Evolutionary conservation across 108 stramenopile species (phyloP), one percentile per base, ranked within the genome.

Genomic region (Cyclotella sp.): DNA sequence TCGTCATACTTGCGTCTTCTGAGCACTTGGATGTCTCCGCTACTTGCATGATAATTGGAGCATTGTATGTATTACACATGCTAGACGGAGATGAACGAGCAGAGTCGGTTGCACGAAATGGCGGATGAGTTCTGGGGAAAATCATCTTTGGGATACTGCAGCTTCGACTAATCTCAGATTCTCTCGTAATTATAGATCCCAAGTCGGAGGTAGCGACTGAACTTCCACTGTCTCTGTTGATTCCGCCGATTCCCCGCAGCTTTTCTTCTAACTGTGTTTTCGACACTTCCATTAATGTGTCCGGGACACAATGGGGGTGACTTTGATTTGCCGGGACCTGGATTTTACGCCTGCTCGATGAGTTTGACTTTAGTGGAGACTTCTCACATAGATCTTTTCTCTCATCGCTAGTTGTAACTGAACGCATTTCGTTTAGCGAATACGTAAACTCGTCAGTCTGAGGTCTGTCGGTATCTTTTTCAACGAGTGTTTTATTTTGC

Each of bases 41-140:
- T 19, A 51, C 8, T 18, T 6, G n/a, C 49, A 19, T 19, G 49
- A 51, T 4, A 12, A 34, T 49, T 49, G 63, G 45, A 64, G 28
- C 15, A 53, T 34, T 52, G 30, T 68, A 53, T 5, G 63, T 52
- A 53, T 68, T 68, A 16, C 49, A 47, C 49, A 68, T 68, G 49
- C 63, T 64, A 22, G 67, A 68, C 15, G 67, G 67, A 53, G 49
- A 34, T 53, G 67, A 68, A 53, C 30, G 49, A 39, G 49, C 49
- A 12, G 67, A 68, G 51, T 68, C 67, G 2, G 49, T 24, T 9
- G 49, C 51, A 0, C 30, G 29, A 53, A 3, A 18, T 6, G 15
- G 46, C 29, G 71, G 71, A 61, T 72, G 71, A 8, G 71, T 72
- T 34, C 47, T 58, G 40, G 44, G 71, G 47, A 72, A 72, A 29